phyloP scores from a whole-genome alignment of 2,329 filamentous ascomycete genomes.

The Leptographium procerum region DNA sequence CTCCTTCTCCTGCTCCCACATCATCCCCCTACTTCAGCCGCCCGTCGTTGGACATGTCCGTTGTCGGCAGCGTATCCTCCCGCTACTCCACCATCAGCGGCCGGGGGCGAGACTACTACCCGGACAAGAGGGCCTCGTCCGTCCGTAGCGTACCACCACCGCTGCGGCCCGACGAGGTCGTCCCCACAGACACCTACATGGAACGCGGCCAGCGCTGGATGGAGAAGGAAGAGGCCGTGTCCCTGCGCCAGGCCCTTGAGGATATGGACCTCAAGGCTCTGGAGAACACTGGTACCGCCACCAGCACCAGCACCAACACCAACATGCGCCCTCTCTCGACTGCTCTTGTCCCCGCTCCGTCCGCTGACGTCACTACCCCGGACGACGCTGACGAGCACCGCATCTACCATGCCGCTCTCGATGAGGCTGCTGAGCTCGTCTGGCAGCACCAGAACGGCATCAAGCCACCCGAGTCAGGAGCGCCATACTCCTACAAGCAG shows the following conservation, averaged over 20 bases:
- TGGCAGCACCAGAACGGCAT: conserved; percentile 60
- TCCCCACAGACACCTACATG: conserved; percentile 57
- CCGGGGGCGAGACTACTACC: conserved; percentile 41
- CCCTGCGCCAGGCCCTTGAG: conserved; percentile 60
- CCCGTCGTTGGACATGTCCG: conserved; percentile 23
- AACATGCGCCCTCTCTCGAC: not conserved
- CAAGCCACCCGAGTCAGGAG: conserved; percentile 43
- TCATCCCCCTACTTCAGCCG: not conserved
- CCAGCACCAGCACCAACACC: not conserved
- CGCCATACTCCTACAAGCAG: conserved; percentile 55
- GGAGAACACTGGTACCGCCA: no score
- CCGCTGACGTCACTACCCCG: conserved; percentile 23
- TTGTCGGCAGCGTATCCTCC: conserved; percentile 35
- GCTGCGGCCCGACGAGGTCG: conserved; percentile 47
- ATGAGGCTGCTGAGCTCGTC: conserved; percentile 70
- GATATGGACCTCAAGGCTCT: conserved; percentile 54
- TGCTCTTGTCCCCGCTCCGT: not conserved
- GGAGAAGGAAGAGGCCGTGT: conserved; percentile 66
- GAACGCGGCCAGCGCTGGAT: conserved; percentile 67
- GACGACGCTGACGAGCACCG: conserved; percentile 50
- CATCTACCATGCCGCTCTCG: conserved; percentile 58
- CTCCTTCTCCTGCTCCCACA: not conserved
- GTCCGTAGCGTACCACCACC: conserved; percentile 19
- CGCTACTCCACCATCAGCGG: conserved; percentile 35
- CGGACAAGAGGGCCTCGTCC: conserved; percentile 18